Evolutionary conservation across 2,329 filamentous ascomycete species (phyloP).

Genomic region (Lasiodiplodia theobromae): DNA sequence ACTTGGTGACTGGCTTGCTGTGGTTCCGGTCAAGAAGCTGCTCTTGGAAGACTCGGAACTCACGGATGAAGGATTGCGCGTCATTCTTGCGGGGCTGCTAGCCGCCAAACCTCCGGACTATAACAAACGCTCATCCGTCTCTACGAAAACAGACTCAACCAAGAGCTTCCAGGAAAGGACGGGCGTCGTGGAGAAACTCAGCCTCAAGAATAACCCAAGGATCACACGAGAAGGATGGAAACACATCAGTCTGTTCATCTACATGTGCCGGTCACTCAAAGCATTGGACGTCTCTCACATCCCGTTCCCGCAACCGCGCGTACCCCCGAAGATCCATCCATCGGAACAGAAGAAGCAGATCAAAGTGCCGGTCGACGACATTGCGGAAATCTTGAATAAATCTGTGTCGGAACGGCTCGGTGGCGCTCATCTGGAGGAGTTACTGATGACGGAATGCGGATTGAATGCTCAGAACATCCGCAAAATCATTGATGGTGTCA

Average conservation of each 20-base stretch:
- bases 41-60: slow-evolving; percentile 87
- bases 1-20: slow-evolving; percentile 89
- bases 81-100: slow-evolving; percentile 84
- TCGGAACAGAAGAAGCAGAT: slow-evolving; percentile 30
- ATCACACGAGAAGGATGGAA: slow-evolving; percentile 90
- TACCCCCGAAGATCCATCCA: slow-evolving; percentile 56
- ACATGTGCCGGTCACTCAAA: slow-evolving; percentile 87
- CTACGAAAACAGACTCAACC: slow-evolving; percentile 34
- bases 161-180: slow-evolving; percentile 55
- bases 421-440: slow-evolving; percentile 77
- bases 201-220: slow-evolving; percentile 86
- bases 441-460: slow-evolving; percentile 82
- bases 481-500: slow-evolving; percentile 80
- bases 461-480: slow-evolving; percentile 75
- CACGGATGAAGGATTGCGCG: slow-evolving; percentile 83
- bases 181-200: slow-evolving; percentile 84
- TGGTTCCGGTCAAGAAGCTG: slow-evolving; percentile 88
- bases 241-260: slow-evolving; percentile 86
- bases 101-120: slow-evolving; percentile 74
- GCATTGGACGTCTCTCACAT: slow-evolving; percentile 87
- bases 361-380: slow-evolving; percentile 48
- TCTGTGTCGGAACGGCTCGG: slow-evolving; percentile 79
- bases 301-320: slow-evolving; percentile 65
- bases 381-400: slow-evolving; percentile 73
- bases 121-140: slow-evolving; percentile 49